phyloP scores from a whole-genome alignment of 2,329 filamentous ascomycete genomes.

The Neonectria coccinea region DNA sequence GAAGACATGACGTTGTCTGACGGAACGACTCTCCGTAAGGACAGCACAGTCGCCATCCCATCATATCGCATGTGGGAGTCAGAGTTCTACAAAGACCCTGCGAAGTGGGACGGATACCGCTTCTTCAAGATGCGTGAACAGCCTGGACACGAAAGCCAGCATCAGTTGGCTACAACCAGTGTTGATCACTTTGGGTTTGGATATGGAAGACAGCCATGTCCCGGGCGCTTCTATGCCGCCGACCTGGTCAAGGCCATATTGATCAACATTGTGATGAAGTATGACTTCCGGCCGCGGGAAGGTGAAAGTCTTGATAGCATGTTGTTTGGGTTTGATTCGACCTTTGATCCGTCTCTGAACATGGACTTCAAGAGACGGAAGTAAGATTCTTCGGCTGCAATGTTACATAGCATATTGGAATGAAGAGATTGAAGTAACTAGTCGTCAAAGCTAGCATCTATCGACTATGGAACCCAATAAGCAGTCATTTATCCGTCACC shows the following conservation, averaged over 20 bases:
- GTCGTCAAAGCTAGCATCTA: not conserved
- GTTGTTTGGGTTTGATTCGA: constrained; percentile 5
- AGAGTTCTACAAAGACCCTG: constrained; percentile 40
- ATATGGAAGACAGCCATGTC: constrained; percentile 56
- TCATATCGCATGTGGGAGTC: constrained; percentile 38
- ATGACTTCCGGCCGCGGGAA: not conserved
- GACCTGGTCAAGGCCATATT: constrained; percentile 55
- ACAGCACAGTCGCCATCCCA: not conserved
- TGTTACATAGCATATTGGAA: not conserved
- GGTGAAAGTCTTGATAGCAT: constrained; percentile 5
- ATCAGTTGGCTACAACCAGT: constrained; percentile 51
- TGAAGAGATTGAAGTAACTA: not conserved
- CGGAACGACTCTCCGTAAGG: constrained; percentile 12
- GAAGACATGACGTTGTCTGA: constrained; percentile 23
- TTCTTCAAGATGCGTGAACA: constrained; percentile 45
- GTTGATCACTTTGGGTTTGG: constrained; percentile 53
- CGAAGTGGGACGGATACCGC: constrained; percentile 45
- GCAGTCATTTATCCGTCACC: not conserved
- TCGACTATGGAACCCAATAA: not conserved
- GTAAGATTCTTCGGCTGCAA: too few species aligned
- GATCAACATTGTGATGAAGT: constrained; percentile 47
- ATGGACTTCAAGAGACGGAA: not conserved
- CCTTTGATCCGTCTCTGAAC: not conserved
- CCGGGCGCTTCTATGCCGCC: constrained; percentile 57
- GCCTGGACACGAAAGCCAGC: constrained; percentile 38